Conservation (phyloP, 257 asterid genomes). For the Forsythia suspensa region DNA sequence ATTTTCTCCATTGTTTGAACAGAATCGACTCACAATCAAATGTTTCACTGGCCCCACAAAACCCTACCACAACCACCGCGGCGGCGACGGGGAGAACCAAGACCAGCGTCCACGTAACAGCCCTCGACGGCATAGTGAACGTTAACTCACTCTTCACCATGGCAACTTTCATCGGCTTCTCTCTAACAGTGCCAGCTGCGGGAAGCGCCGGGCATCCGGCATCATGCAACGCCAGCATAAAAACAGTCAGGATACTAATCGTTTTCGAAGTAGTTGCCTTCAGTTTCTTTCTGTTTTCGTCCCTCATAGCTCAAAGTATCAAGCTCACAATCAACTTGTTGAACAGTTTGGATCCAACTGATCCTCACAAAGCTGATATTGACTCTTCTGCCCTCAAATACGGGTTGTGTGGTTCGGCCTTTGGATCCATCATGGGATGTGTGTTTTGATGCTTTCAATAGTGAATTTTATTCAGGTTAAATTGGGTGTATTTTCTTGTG, state of each 20-base stretch:
- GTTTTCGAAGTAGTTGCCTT: constrained; percentile 33
- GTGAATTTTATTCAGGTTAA: constrained; percentile 37
- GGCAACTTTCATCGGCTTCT: constrained; percentile 28
- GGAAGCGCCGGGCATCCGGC: constrained; percentile 9
- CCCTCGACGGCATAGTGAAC: constrained; percentile 23
- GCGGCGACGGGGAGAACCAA: neutral
- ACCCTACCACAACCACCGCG: neutral
- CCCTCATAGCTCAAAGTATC: constrained; percentile 31
- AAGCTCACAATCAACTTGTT: constrained; percentile 42
- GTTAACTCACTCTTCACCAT: constrained; percentile 34
- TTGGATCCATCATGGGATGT: constrained; percentile 40
- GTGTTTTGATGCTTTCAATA: constrained; percentile 39
- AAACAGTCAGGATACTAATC: constrained; percentile 18
- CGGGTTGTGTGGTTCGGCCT: constrained; percentile 28
- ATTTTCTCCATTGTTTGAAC: neutral
- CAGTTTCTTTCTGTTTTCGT: constrained; percentile 43
- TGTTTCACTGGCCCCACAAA: neutral
- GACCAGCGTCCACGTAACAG: constrained; percentile 24
- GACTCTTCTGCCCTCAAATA: constrained; percentile 21
- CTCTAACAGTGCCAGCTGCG: constrained; percentile 22
- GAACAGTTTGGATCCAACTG: constrained; percentile 31
- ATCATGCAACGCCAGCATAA: constrained; percentile 22
- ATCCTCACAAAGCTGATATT: constrained; percentile 35
- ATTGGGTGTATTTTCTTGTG: constrained; percentile 33
- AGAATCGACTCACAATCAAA: neutral